Percentiles rank a stretch among this genome's conserved stretches.
These are phyloP conservation scores for Dactylellina parvicollis DNA, from an alignment of 2,329 filamentous ascomycete species.

Conservation along the genomic window DNA sequence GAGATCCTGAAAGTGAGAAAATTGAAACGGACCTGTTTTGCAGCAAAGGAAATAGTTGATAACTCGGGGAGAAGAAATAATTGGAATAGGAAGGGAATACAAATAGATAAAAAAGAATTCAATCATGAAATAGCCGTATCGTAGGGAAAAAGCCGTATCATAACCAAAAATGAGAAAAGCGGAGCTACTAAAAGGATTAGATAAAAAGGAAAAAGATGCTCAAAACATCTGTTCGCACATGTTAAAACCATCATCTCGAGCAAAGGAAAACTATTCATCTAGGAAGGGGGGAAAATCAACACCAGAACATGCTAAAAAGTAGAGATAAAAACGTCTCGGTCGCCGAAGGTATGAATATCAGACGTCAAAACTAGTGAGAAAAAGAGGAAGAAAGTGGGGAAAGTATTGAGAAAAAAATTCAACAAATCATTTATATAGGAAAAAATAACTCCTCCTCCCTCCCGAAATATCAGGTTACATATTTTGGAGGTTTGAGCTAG, in stretches of 20 bases:
- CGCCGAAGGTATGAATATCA: conserved; percentile 38
- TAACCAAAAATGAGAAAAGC: background rate
- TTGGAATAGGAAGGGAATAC: background rate
- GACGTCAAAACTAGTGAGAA: conserved; percentile 7
- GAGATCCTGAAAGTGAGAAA: background rate
- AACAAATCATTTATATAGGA: no score
- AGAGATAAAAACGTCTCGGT: conserved; percentile 24
- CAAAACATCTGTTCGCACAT: conserved; percentile 34
- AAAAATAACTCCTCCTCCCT: background rate
- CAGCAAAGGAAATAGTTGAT: background rate
- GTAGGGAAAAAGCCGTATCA: background rate
- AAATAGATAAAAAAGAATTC: conserved; percentile 2
- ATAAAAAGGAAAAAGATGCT: conserved; percentile 13
- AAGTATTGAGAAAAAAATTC: conserved; percentile 3
- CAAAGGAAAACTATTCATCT: conserved; percentile 36
- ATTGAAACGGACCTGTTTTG: background rate
- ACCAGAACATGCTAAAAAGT: conserved; percentile 52
- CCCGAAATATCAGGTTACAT: background rate
- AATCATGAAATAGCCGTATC: background rate
- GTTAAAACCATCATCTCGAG: conserved; percentile 9
- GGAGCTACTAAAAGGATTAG: background rate
- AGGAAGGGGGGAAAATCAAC: conserved; percentile 38
- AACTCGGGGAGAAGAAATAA: background rate
- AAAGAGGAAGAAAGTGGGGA: conserved; percentile 2
- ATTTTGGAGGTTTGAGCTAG: background rate